These are phyloP conservation scores for Arthroderma uncinatum DNA, from an alignment of 2,329 filamentous ascomycete species.

Conservation along the genomic window DNA sequence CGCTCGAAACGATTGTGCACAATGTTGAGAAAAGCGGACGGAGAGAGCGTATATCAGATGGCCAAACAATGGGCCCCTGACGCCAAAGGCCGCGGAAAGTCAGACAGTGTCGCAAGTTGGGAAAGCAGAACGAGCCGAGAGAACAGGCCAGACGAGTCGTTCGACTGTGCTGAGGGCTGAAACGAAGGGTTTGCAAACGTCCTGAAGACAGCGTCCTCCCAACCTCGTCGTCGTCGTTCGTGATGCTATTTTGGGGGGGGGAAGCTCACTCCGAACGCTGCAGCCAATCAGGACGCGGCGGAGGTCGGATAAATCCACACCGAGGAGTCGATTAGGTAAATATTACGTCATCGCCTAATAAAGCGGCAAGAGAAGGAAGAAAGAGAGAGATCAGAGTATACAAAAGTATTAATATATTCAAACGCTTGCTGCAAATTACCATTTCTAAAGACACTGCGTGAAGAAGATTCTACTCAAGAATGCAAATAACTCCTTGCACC, in stretches of 20 bases:
- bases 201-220: not conserved
- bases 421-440: conserved; percentile 1
- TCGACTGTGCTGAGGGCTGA: not conserved
- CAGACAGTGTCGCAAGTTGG: not conserved
- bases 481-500: conserved; percentile 4
- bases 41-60: not conserved
- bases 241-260: not conserved
- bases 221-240: conserved; percentile 4
- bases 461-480: not conserved
- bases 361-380: not conserved
- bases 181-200: not conserved
- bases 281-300: conserved; percentile 4
- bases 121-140: not conserved
- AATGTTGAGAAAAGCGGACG: not conserved
- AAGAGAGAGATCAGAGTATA: not conserved
- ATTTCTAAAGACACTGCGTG: not conserved
- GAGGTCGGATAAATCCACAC: not conserved
- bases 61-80: not conserved
- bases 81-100: not conserved
- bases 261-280: not conserved
- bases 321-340: not conserved
- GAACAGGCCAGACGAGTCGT: not conserved
- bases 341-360: not conserved
- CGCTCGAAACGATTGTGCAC: not conserved
- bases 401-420: not conserved